These are phyloP conservation scores for Heliamphora ciliata DNA, from an alignment of 179 eudicot species.

Conservation along the genomic window DNA sequence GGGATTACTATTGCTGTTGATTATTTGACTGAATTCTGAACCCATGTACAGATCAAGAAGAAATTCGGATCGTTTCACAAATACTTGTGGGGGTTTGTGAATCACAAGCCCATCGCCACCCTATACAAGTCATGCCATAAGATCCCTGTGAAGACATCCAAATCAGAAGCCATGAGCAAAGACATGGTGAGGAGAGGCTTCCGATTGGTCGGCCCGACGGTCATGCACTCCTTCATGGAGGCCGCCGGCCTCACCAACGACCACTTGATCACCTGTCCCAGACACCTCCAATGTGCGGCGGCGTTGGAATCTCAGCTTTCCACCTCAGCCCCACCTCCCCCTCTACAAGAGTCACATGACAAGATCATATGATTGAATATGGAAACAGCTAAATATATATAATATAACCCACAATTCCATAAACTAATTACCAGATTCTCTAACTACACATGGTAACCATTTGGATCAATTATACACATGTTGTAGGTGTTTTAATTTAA, in stretches of 20 bases:
- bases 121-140: constrained; percentile 42
- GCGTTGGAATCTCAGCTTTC: constrained; percentile 17
- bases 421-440: constrained; percentile 12
- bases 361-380: not conserved
- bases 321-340: constrained; percentile 1
- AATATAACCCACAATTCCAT: not conserved
- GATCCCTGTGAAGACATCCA: constrained; percentile 58
- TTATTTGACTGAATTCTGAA: no score
- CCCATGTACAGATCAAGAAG: constrained; percentile 34
- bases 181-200: constrained; percentile 57
- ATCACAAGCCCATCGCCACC: constrained; percentile 41
- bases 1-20: no score
- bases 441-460: constrained; percentile 22
- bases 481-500: not conserved
- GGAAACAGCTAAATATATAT: no score
- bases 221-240: constrained; percentile 59
- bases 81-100: constrained; percentile 60
- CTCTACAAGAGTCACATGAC: not conserved
- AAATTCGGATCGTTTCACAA: constrained; percentile 51
- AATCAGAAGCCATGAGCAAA: constrained; percentile 60
- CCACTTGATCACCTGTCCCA: constrained; percentile 45
- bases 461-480: not conserved
- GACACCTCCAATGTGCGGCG: constrained; percentile 32
- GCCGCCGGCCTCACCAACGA: constrained; percentile 63
- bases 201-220: constrained; percentile 49